phyloP scores from a whole-genome alignment of 768 basidiomycete species.

The Suillus subluteus region DNA sequence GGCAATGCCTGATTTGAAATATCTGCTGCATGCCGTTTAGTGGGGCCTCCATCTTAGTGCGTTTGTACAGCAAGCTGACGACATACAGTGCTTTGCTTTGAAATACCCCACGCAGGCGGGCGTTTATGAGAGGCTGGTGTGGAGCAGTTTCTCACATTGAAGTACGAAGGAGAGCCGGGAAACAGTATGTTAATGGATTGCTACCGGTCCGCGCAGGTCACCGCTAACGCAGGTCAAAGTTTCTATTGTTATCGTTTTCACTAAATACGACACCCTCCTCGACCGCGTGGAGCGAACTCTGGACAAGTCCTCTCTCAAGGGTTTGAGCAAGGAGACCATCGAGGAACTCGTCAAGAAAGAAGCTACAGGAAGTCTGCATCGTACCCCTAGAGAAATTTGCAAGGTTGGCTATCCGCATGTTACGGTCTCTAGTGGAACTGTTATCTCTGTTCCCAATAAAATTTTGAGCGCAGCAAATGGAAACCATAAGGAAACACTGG shows the following conservation, averaged over 20 bases:
- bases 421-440: background rate
- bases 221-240: background rate
- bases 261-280: constrained; percentile 8
- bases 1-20: too few relatives aligned
- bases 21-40: too few relatives aligned
- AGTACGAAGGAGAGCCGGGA: background rate
- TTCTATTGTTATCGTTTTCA: constrained; percentile 5
- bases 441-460: too few relatives aligned
- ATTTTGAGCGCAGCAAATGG: too few relatives aligned
- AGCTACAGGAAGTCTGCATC: background rate
- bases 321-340: too few relatives aligned
- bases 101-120: too few relatives aligned
- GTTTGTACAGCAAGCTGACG: too few relatives aligned
- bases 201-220: background rate
- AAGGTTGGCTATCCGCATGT: background rate
- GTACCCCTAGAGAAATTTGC: background rate
- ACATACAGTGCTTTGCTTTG: too few relatives aligned
- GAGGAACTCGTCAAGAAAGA: too few relatives aligned
- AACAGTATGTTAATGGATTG: constrained; percentile 9
- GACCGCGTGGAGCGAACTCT: constrained; percentile 22
- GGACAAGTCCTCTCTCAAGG: constrained; percentile 29
- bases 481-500: too few relatives aligned
- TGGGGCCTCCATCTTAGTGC: too few relatives aligned
- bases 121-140: too few relatives aligned
- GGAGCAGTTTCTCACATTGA: background rate